These are phyloP conservation scores for Tulasnella sp. DNA, from an alignment of 768 basidiomycete genomes.

Conservation along the genomic window DNA sequence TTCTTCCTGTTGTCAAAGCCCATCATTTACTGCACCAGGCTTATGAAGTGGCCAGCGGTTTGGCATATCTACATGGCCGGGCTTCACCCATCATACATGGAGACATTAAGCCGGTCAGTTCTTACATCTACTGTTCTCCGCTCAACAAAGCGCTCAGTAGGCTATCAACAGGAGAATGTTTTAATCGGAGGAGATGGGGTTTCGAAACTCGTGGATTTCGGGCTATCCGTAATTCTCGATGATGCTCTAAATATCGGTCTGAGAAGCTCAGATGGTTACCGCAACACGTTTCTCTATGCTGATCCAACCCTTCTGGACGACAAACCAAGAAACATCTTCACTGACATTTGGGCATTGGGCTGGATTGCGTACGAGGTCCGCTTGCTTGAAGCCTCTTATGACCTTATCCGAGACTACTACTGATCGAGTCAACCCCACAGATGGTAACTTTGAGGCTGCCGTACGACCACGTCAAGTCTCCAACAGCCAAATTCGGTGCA, in stretches of 20 bases:
- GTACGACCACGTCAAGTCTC: neutral
- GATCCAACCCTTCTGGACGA: neutral
- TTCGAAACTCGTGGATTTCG: neutral
- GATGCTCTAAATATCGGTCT: neutral
- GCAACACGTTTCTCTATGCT: neutral
- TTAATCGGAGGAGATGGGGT: neutral
- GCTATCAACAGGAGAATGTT: neutral
- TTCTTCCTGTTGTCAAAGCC: too few relatives aligned
- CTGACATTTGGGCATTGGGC: neutral
- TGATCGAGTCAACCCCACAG: neutral
- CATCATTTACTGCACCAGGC: neutral
- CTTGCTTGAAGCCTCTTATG: too few relatives aligned
- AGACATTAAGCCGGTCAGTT: conserved; percentile 8
- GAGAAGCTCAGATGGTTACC: neutral
- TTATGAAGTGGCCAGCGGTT: neutral
- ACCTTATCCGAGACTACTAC: neutral
- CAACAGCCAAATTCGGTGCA: neutral
- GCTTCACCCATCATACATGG: neutral
- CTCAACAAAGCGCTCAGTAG: neutral
- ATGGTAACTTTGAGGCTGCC: neutral
- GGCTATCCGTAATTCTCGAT: neutral
- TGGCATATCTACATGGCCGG: neutral
- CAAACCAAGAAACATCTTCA: neutral
- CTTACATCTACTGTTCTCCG: neutral
- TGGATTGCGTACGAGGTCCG: neutral